A percentile compares a stretch with the other conserved stretches of the same genome.
Evolutionary conservation across 495 filamentous ascomycete genomes (phyloP).

Genomic region (Aspergillus asperescens): DNA sequence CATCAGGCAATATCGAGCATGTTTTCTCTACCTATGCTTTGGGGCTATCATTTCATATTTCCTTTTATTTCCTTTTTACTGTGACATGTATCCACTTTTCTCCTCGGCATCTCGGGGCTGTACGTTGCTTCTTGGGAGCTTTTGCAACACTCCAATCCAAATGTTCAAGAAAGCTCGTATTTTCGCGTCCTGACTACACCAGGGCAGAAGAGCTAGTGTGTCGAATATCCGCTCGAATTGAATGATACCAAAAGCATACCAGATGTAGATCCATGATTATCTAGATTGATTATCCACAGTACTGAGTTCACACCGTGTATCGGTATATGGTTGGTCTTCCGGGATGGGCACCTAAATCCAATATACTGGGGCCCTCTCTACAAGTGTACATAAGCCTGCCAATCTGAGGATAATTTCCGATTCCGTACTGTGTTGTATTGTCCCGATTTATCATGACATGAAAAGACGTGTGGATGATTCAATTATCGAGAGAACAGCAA

Average conservation of each 20-base stretch:
- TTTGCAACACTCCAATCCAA: too few relatives aligned
- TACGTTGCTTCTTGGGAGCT: background rate
- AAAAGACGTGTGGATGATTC: background rate
- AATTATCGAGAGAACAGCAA: slow-evolving; percentile 11
- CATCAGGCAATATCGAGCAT: slow-evolving; percentile 7
- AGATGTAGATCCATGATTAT: too few relatives aligned
- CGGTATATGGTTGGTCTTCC: too few relatives aligned
- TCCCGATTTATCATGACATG: background rate
- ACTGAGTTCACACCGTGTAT: too few relatives aligned
- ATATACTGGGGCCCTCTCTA: too few relatives aligned
- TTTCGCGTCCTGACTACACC: too few relatives aligned
- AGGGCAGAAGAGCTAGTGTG: too few relatives aligned
- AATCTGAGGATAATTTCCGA: background rate
- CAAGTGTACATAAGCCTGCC: background rate
- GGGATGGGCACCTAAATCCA: too few relatives aligned
- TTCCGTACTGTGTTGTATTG: background rate
- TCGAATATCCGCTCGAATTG: too few relatives aligned
- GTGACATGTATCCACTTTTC: slow-evolving; percentile 1
- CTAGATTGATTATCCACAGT: too few relatives aligned
- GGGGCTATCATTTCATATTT: background rate
- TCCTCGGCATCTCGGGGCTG: background rate
- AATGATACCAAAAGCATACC: too few relatives aligned
- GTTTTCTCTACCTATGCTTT: background rate
- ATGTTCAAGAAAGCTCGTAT: too few relatives aligned
- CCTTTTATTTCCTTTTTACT: background rate